Evolutionary conservation across 805 yeast species (phyloP).

Genomic region (Limtongia smithiae): DNA sequence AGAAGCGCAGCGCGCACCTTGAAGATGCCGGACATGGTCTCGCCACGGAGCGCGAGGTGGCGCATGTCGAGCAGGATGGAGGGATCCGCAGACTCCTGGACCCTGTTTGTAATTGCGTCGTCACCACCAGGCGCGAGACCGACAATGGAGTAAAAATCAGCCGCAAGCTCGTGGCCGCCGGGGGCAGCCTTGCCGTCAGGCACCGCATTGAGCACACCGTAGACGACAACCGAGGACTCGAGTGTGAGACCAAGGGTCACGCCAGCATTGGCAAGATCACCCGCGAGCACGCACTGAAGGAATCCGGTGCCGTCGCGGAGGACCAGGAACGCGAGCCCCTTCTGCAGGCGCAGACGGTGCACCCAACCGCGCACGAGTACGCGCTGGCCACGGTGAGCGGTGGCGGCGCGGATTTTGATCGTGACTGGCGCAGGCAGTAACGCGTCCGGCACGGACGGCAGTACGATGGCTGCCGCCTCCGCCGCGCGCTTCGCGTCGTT

Average conservation of each 20-base stretch:
- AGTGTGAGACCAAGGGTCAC: slow-evolving; percentile 79
- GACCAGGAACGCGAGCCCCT: slow-evolving; percentile 85
- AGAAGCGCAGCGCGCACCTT: slow-evolving; percentile 85
- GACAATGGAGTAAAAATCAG: slow-evolving; percentile 81
- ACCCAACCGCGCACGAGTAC: slow-evolving; percentile 90
- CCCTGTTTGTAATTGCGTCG: slow-evolving; percentile 89
- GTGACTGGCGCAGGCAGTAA: slow-evolving; percentile 66
- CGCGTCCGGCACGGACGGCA: slow-evolving; percentile 70
- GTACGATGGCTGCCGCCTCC: slow-evolving; percentile 73
- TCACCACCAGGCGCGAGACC: slow-evolving; percentile 97
- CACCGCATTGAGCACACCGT: slow-evolving; percentile 74
- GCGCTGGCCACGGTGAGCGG: slow-evolving; percentile 59
- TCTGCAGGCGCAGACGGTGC: slow-evolving; percentile 88
- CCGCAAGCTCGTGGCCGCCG: slow-evolving; percentile 91
- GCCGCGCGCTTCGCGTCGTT: slow-evolving; percentile 71
- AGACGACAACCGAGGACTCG: slow-evolving; percentile 77
- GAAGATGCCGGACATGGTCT: slow-evolving; percentile 86
- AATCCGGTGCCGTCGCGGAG: slow-evolving; percentile 94
- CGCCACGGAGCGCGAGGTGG: slow-evolving; percentile 95
- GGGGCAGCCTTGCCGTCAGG: slow-evolving; percentile 98
- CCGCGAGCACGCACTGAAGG: slow-evolving; percentile 80
- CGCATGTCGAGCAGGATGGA: slow-evolving; percentile 89
- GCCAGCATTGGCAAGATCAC: slow-evolving; percentile 83
- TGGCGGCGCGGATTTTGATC: slow-evolving; percentile 60
- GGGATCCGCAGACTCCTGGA: slow-evolving; percentile 82